Base-by-base conservation (phyloP, 257 asterid genomes). In the Solanum sejunctum region DNA sequence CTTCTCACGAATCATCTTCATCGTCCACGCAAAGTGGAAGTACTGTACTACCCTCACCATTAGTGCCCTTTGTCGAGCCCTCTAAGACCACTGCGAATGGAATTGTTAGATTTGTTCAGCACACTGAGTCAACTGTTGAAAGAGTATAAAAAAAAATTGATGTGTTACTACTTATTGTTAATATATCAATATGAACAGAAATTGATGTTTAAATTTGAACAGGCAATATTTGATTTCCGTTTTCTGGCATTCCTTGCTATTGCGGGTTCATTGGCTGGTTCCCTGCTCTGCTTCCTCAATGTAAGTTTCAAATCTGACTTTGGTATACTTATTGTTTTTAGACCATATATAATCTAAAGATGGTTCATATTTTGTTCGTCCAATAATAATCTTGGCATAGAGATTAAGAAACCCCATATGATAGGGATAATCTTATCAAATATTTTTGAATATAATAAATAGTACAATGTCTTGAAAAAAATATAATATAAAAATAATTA, bases 231-330 rank as follows among this genome's bases (percentile, higher is more conserved):
- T 64, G 97, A 95, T 86, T 95, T 95, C 12, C 95, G 98, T 4
- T 95, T 95, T 88, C 87, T 95, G 92, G 97, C 98, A n/a, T 97
- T 95, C 88, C 85, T 94, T 71, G 98, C 98, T 23, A 88, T 93
- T 55, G 97, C 91, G 43, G 98, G 98, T 73, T 94, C 98, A 15
- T 86, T 95, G 87, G 98, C 98, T 7, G 98, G 98, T 86, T 95
- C 98, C 26, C 81, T 95, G 88, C 93, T 95, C 83, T 95, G 98
- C 94, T 95, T 95, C 88, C 95, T 94, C 64, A 94, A 95, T 88
- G 98, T 95, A 64, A 26, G 72, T 26, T 64, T 64, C 72, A 28
- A 64, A 64, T 63, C 41, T 23, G 2, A 58, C 21, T 58, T 57
- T 20, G 13, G 10, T 10, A 60, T 54, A 7, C 21, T 21, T 21